Conservation (phyloP, 495 filamentous ascomycete genomes). For the Penicillium parvum region DNA sequence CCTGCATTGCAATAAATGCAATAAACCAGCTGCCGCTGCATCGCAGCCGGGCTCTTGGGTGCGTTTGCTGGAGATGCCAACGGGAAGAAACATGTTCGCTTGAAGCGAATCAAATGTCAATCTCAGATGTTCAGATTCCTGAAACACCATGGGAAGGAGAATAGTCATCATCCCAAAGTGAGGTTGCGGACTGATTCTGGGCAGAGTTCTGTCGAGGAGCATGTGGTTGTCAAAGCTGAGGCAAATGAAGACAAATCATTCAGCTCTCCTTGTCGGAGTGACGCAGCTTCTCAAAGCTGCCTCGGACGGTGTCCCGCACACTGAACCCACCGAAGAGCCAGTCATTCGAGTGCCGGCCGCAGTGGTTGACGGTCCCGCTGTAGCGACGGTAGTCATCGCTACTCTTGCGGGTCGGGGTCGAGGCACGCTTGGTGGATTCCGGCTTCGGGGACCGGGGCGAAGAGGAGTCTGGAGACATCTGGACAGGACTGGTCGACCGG, state of each 20-base stretch:
- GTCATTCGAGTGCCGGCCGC: constrained; percentile 46
- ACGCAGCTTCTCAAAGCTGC: constrained; percentile 48
- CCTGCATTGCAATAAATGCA: background rate
- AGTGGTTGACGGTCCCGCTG: constrained; percentile 41
- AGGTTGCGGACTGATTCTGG: too few species aligned
- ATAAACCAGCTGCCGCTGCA: too few species aligned
- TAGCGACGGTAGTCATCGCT: constrained; percentile 40
- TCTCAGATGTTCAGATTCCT: background rate
- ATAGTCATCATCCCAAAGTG: too few species aligned
- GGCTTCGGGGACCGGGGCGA: constrained; percentile 16
- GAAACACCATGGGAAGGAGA: too few species aligned
- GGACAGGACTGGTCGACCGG: constrained; percentile 15
- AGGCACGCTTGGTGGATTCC: constrained; percentile 16
- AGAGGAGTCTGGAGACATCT: constrained; percentile 19
- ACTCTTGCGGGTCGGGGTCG: constrained; percentile 21
- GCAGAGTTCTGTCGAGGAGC: too few species aligned
- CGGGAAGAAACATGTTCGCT: background rate
- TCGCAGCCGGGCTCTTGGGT: too few species aligned
- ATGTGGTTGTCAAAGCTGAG: background rate
- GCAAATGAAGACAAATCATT: background rate
- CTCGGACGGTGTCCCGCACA: constrained; percentile 42
- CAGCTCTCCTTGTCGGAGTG: constrained; percentile 30
- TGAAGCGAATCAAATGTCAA: constrained; percentile 1
- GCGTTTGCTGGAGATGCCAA: too few species aligned
- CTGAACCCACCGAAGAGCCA: constrained; percentile 50